These are phyloP conservation scores for Micromonas commoda DNA, from an alignment of 139 green algal genomes.

Conservation along the genomic window DNA sequence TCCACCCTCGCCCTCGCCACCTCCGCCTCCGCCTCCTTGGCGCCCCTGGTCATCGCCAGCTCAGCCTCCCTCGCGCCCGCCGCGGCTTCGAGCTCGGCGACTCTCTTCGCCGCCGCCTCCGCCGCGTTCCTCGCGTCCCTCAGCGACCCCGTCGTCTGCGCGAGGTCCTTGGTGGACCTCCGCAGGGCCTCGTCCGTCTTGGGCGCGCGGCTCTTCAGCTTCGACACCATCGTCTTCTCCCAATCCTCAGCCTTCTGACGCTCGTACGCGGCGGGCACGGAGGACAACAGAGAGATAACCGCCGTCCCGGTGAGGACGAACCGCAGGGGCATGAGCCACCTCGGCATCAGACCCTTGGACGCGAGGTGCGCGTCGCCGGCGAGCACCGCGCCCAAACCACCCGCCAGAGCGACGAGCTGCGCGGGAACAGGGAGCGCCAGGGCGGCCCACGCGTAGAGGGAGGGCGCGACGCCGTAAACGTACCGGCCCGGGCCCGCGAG, in stretches of 20 bases:
- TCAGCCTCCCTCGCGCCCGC: neutral
- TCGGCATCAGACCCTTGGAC: neutral
- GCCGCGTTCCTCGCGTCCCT: neutral
- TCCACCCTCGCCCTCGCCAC: neutral
- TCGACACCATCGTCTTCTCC: neutral
- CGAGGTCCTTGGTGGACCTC: too few species aligned
- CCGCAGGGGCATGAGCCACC: constrained; percentile 1
- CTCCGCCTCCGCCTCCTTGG: neutral
- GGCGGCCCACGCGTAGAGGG: constrained; percentile 68
- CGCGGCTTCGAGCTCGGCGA: neutral
- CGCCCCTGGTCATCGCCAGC: neutral
- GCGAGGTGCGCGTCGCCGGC: constrained; percentile 1
- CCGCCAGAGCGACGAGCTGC: constrained; percentile 21
- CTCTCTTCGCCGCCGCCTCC: neutral
- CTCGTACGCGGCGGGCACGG: neutral
- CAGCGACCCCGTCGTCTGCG: too few species aligned
- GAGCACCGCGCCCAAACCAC: constrained; percentile 13
- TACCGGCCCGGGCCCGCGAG: constrained; percentile 45
- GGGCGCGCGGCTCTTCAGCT: too few species aligned
- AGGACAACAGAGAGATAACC: neutral
- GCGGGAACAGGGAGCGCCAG: constrained; percentile 44
- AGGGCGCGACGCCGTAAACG: constrained; percentile 71
- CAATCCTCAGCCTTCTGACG: neutral
- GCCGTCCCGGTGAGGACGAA: neutral
- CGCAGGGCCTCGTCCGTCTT: too few species aligned